Evolutionary conservation across 176 grass and related monocot genomes (phyloP).

Genomic region (Aechmea fasciata): DNA sequence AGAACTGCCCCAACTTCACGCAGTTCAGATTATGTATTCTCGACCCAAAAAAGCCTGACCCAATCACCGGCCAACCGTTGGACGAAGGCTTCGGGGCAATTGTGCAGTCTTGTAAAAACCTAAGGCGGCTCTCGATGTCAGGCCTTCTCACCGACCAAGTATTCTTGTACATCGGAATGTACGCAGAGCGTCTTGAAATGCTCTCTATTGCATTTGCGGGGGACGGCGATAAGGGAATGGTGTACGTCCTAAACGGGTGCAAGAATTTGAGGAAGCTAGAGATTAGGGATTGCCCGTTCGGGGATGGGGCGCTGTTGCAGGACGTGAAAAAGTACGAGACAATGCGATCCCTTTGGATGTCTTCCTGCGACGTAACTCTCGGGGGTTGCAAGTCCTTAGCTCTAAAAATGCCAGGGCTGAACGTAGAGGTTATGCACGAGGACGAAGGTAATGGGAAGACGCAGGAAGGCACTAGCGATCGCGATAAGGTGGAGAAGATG

Average conservation of each 20-base stretch:
- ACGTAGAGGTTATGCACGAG: constrained; percentile 49
- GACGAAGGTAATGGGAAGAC: neutral
- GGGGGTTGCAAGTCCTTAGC: constrained; percentile 58
- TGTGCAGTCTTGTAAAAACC: constrained; percentile 44
- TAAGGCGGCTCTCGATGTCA: constrained; percentile 46
- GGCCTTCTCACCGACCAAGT: constrained; percentile 43
- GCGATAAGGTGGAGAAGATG: constrained; percentile 43
- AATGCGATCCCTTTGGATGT: constrained; percentile 76
- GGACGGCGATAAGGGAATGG: constrained; percentile 43
- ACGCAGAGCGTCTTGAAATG: constrained; percentile 50
- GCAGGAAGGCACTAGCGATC: neutral
- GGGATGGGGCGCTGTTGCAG: constrained; percentile 36
- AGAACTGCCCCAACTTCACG: constrained; percentile 37
- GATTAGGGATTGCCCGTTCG: constrained; percentile 57
- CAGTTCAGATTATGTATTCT: constrained; percentile 50
- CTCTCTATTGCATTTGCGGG: constrained; percentile 49
- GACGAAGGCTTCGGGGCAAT: constrained; percentile 79
- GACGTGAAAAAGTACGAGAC: constrained; percentile 37
- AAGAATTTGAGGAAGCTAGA: constrained; percentile 66
- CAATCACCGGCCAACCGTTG: constrained; percentile 45
- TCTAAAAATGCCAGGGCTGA: constrained; percentile 41
- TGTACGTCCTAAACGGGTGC: constrained; percentile 57
- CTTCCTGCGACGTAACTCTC: constrained; percentile 46
- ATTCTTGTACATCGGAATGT: constrained; percentile 71
- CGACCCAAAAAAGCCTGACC: constrained; percentile 33